Conservation (phyloP, 2,329 filamentous ascomycete species). For the Clonostachys solani region DNA sequence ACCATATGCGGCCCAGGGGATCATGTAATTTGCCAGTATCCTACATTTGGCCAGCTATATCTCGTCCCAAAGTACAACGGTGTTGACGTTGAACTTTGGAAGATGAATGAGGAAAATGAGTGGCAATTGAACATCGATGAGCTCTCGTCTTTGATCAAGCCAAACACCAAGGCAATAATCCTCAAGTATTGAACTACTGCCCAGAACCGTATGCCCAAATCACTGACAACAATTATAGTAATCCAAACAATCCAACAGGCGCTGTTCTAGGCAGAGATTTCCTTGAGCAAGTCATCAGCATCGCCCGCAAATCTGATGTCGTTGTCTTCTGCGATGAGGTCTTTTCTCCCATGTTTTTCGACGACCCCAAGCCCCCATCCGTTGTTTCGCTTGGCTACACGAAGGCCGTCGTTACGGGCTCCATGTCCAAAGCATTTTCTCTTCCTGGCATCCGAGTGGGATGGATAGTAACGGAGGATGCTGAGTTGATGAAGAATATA, state of each 20-base stretch:
- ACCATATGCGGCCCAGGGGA: constrained; percentile 67
- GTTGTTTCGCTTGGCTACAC: constrained; percentile 68
- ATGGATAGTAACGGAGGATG: constrained; percentile 71
- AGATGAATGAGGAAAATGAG: constrained; percentile 56
- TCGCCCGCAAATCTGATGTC: constrained; percentile 60
- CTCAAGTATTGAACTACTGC: neutral
- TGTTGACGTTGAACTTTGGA: constrained; percentile 75
- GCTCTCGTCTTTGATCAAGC: constrained; percentile 58
- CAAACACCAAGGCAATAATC: constrained; percentile 56
- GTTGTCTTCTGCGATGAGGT: constrained; percentile 75
- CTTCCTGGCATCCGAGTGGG: constrained; percentile 78
- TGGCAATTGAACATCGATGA: constrained; percentile 66
- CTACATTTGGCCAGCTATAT: constrained; percentile 84
- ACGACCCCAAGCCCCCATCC: constrained; percentile 41
- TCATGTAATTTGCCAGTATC: constrained; percentile 82
- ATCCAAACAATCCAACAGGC: constrained; percentile 82
- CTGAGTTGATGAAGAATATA: constrained; percentile 56
- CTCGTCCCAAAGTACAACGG: constrained; percentile 69
- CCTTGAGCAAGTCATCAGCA: constrained; percentile 55
- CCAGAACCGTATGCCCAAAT: neutral
- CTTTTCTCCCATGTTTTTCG: constrained; percentile 77
- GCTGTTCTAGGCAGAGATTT: constrained; percentile 59
- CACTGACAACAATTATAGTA: constrained; percentile 43
- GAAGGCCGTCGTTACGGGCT: constrained; percentile 69
- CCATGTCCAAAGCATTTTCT: constrained; percentile 84